A percentile compares a stretch with the other conserved stretches of the same genome.
These are phyloP conservation scores for Penicilliopsis zonata DNA, from an alignment of 495 filamentous ascomycete species.

Conservation along the genomic window DNA sequence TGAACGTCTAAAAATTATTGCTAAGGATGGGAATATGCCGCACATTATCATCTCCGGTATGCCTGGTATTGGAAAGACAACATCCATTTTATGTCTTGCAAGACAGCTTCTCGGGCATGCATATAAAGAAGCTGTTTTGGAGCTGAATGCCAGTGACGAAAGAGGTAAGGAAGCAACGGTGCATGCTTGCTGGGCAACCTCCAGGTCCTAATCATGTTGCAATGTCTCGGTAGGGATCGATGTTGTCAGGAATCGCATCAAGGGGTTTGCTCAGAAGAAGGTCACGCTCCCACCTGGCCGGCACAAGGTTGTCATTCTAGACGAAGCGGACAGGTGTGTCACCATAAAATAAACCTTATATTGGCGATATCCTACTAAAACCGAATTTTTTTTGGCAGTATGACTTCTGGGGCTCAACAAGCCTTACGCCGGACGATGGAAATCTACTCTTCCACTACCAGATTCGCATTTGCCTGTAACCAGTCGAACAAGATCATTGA, in stretches of 20 bases:
- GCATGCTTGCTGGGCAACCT: not conserved
- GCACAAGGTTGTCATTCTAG: constrained; percentile 94
- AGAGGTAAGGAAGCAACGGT: too few relatives aligned
- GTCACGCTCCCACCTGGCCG: constrained; percentile 84
- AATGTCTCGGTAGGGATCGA: constrained; percentile 57
- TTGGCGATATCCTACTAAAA: not conserved
- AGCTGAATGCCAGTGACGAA: constrained; percentile 94
- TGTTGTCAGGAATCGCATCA: constrained; percentile 96
- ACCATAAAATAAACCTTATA: not conserved
- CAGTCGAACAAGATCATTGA: constrained; percentile 99
- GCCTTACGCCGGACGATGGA: constrained; percentile 96
- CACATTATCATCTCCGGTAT: constrained; percentile 98
- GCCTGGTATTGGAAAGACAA: constrained; percentile 99
- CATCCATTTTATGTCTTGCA: constrained; percentile 86
- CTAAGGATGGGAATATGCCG: constrained; percentile 98
- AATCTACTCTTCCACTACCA: constrained; percentile 92
- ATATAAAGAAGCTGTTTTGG: constrained; percentile 96
- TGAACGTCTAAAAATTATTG: constrained; percentile 96
- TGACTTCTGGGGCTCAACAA: constrained; percentile 95
- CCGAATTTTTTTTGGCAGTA: constrained; percentile 32
- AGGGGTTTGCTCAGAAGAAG: constrained; percentile 98
- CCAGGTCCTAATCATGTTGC: constrained; percentile 5
- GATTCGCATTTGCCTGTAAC: constrained; percentile 98
- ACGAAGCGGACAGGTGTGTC: constrained; percentile 79
- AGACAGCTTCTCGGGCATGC: constrained; percentile 83